A percentile compares a stretch with the other conserved stretches of the same genome.
These are phyloP conservation scores for Ceratobasidium sp. DNA, from an alignment of 1,284 basidiomycete genomes.

Conservation along the genomic window DNA sequence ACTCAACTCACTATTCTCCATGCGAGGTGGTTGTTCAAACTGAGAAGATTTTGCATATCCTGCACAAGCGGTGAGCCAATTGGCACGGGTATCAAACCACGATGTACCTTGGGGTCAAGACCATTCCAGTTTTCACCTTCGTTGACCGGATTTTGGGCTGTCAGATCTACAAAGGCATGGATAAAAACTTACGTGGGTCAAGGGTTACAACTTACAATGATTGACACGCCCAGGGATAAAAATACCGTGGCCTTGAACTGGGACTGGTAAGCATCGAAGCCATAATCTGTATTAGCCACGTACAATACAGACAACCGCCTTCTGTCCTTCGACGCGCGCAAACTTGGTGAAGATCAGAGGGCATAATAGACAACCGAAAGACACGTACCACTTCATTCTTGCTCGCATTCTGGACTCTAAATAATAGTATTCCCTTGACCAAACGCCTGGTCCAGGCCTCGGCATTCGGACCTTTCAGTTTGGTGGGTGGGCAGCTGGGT, in stretches of 20 bases:
- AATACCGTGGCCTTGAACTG: conserved; percentile 2
- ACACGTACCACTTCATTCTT: background rate
- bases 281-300: background rate
- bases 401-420: background rate
- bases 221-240: background rate
- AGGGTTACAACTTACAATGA: background rate
- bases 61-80: background rate
- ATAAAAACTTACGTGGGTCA: too few species aligned
- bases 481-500: too few species aligned
- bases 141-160: background rate
- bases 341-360: background rate
- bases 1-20: background rate
- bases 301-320: background rate
- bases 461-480: background rate
- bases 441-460: background rate
- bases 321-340: background rate
- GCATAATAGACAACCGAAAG: background rate
- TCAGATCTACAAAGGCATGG: background rate
- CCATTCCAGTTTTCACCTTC: background rate
- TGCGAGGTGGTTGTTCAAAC: background rate
- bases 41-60: background rate
- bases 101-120: background rate
- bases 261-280: background rate
- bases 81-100: background rate
- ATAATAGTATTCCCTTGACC: background rate